Base-by-base conservation (phyloP, 768 basidiomycete genomes). In the Coprinopsis cinerea region DNA sequence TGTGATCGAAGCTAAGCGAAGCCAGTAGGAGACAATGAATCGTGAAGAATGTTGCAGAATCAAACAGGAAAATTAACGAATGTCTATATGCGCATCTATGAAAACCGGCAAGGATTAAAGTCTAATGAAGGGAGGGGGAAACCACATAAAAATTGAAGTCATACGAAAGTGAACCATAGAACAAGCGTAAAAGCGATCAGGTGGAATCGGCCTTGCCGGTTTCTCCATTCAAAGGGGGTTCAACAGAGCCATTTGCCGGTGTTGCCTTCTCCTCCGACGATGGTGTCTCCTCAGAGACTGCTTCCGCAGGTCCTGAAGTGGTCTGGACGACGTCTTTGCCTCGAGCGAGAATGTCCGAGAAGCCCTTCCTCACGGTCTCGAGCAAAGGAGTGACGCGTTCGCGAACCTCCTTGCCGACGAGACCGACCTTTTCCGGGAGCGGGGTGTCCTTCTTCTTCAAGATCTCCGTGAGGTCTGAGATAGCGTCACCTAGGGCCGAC, bases 331-430 rank as follows among this genome's bases (percentile, higher is more conserved):
- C n/a, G 4, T 44, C 50, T 44, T 46, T 51, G 14, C 42, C 43
- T 18, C 49, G 41, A 23, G 50, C 43, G 5, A 75, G 55, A n/a
- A 72, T 58, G 9, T 72, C 70, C 4, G 67, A 58, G 15, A 78
- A 62, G 14, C 68, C 65, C 50, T 73, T 72, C 49, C 67, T 66
- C 22, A 79, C 57, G 13, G 66, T 67, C 28, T 83, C 81, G 13
- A 88, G 71, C 45, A 86, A 61, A 17, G 86, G 87, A 23, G 69
- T 68, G 20, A 88, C 77, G 27, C 77, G 76, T 22, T 77, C 74
- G 57, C 71, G 76, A 22, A 88, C 82, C 47, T 85, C 79, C 46
- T 72, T 66, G 20, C 72, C 63, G 17, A 88, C 67, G 50, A 76
- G 77, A 41, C 64, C 56, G 15, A 80, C 74, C 70, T 86, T 88